These are phyloP conservation scores for Phyllosticta citriasiana DNA, from an alignment of 2,329 filamentous ascomycete genomes.

Conservation along the genomic window DNA sequence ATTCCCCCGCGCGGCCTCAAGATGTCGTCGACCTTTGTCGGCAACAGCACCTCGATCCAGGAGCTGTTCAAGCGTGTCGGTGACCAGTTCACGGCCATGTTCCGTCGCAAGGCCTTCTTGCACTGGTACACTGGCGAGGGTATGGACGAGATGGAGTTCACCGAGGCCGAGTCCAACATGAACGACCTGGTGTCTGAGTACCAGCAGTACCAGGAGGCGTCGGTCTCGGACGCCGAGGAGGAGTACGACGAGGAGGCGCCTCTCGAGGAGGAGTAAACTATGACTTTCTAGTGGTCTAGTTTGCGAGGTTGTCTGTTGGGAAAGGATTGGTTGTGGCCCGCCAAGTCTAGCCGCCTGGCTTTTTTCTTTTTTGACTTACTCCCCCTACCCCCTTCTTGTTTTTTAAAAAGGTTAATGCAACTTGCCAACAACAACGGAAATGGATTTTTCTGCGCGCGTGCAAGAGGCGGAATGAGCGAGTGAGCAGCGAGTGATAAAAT, in stretches of 20 bases:
- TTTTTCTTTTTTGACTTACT: background rate
- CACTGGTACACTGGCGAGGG: constrained; percentile 99
- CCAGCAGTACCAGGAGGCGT: constrained; percentile 99
- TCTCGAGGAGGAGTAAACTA: constrained; percentile 52
- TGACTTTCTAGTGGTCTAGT: background rate
- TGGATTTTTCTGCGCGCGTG: background rate
- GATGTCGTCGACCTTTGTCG: constrained; percentile 99
- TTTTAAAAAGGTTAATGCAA: background rate
- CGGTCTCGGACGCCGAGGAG: constrained; percentile 93
- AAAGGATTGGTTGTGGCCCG: background rate
- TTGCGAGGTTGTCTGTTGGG: background rate
- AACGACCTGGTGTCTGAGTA: constrained; percentile 99
- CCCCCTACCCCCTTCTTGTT: background rate
- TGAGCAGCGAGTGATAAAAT: too few relatives aligned
- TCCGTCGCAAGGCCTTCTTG: constrained; percentile 99
- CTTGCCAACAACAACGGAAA: background rate
- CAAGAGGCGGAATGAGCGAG: too few relatives aligned
- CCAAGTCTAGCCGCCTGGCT: background rate
- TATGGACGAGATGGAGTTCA: constrained; percentile 99
- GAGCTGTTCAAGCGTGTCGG: constrained; percentile 99
- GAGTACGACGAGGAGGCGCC: constrained; percentile 83
- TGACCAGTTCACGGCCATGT: constrained; percentile 99
- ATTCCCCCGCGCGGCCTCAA: constrained; percentile 95
- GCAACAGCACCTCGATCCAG: constrained; percentile 99
- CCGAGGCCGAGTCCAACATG: constrained; percentile 99